Percentiles rank a stretch among this genome's conserved stretches.
These are phyloP conservation scores for Lactarius trivialis DNA, from an alignment of 768 basidiomycete genomes.

Conservation along the genomic window DNA sequence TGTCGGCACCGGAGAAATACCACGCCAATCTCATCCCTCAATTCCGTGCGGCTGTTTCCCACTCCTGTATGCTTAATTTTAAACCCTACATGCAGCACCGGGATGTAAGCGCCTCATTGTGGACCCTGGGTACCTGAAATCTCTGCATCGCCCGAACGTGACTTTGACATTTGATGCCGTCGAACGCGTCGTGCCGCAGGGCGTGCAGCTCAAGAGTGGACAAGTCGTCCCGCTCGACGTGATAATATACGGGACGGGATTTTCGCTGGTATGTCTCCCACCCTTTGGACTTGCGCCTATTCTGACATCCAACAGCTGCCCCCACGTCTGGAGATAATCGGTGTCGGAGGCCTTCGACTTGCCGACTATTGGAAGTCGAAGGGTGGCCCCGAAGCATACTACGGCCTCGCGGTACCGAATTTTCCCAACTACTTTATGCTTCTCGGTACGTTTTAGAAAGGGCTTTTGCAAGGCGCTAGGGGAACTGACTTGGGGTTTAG, in stretches of 20 bases:
- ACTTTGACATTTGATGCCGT: slow-evolving; percentile 43
- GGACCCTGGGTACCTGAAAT: slow-evolving; percentile 52
- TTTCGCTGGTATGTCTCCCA: slow-evolving; percentile 36
- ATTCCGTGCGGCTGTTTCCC: slow-evolving; percentile 37
- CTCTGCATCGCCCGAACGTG: slow-evolving; percentile 48
- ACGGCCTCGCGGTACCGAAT: slow-evolving; percentile 32
- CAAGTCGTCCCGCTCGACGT: slow-evolving; percentile 47
- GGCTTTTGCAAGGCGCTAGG: neutral
- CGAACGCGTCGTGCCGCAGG: slow-evolving; percentile 42
- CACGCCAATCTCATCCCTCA: slow-evolving; percentile 38
- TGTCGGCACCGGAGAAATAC: slow-evolving; percentile 35
- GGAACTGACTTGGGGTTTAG: slow-evolving; percentile 11
- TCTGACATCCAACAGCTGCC: slow-evolving; percentile 10
- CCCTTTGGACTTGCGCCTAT: neutral
- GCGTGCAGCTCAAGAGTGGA: slow-evolving; percentile 44
- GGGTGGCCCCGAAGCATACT: slow-evolving; percentile 47
- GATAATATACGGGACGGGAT: slow-evolving; percentile 55
- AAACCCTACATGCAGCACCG: slow-evolving; percentile 32
- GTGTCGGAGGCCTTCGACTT: slow-evolving; percentile 38
- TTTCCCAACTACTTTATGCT: slow-evolving; percentile 23
- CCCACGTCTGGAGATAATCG: slow-evolving; percentile 29
- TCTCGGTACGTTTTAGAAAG: slow-evolving; percentile 11
- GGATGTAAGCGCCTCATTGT: slow-evolving; percentile 62
- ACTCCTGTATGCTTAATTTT: neutral
- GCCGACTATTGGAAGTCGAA: slow-evolving; percentile 42